Percentiles rank a stretch among this genome's conserved stretches.
These are phyloP conservation scores for Penicillium pulvis DNA, from an alignment of 495 filamentous ascomycete species.

Conservation along the genomic window DNA sequence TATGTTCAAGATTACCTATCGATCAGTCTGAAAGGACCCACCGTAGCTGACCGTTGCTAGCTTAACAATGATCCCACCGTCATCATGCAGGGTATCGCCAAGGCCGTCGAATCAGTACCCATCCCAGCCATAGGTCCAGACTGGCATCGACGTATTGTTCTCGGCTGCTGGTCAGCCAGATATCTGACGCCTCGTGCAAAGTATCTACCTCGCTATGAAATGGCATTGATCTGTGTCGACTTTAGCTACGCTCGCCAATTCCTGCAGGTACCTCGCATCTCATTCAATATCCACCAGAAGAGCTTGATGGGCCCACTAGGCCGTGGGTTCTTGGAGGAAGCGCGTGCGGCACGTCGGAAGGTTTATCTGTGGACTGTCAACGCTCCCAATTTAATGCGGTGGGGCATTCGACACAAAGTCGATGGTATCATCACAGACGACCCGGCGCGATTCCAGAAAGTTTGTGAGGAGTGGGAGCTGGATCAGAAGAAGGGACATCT, in stretches of 20 bases:
- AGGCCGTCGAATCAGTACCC: constrained; percentile 57
- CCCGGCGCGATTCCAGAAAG: constrained; percentile 30
- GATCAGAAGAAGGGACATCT: constrained; percentile 7
- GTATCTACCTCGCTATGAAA: constrained; percentile 66
- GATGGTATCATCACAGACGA: constrained; percentile 64
- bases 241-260: constrained; percentile 69
- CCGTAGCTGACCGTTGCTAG: constrained; percentile 27
- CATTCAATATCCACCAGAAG: constrained; percentile 73
- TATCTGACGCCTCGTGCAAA: constrained; percentile 60
- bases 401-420: constrained; percentile 57
- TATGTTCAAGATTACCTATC: constrained; percentile 24
- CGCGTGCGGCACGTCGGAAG: constrained; percentile 51
- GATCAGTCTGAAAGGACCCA: background rate
- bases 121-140: constrained; percentile 35
- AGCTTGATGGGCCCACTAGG: constrained; percentile 67
- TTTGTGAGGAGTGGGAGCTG: constrained; percentile 24
- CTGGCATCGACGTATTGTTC: constrained; percentile 73
- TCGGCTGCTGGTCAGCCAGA: constrained; percentile 78
- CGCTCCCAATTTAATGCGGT: constrained; percentile 69
- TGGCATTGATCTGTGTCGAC: constrained; percentile 74
- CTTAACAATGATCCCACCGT: constrained; percentile 67
- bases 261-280: constrained; percentile 56
- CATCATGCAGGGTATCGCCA: constrained; percentile 66
- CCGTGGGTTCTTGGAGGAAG: constrained; percentile 62
- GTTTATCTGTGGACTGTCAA: constrained; percentile 89